Evolutionary conservation across 768 basidiomycete genomes (phyloP).

Genomic region (Xerocomus potaroensis): DNA sequence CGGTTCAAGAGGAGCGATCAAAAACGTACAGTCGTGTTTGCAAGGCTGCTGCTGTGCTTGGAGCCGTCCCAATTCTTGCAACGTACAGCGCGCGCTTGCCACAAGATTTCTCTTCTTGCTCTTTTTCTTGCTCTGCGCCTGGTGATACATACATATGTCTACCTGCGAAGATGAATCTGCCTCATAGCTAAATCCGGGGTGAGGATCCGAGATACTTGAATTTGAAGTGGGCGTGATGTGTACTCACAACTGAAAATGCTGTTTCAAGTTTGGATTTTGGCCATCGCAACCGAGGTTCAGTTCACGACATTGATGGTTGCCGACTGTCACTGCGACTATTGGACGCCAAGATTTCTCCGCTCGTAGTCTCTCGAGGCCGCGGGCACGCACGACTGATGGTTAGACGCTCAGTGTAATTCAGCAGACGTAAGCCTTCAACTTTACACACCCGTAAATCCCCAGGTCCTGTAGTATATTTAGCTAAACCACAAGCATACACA

Average conservation of each 20-base stretch:
- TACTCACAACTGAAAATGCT: conserved; percentile 50
- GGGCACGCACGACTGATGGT: conserved; percentile 35
- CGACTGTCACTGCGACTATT: conserved; percentile 54
- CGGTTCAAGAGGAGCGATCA: neutral
- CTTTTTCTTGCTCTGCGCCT: conserved; percentile 60
- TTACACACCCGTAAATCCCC: conserved; percentile 13
- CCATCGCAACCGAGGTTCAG: conserved; percentile 62
- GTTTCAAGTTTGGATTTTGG: conserved; percentile 63
- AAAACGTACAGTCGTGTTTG: conserved; percentile 41
- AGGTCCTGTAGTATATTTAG: neutral
- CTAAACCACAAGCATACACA: neutral
- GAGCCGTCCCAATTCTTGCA: conserved; percentile 51
- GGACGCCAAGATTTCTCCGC: conserved; percentile 66
- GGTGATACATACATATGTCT: conserved; percentile 55
- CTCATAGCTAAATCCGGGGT: conserved; percentile 33
- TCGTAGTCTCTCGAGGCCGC: conserved; percentile 40
- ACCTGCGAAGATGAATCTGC: conserved; percentile 38
- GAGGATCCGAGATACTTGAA: neutral
- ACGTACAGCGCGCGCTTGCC: conserved; percentile 44
- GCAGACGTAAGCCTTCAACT: too few relatives aligned
- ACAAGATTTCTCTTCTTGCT: conserved; percentile 52
- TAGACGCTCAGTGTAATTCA: neutral
- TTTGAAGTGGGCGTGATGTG: neutral
- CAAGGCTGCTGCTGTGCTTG: conserved; percentile 36
- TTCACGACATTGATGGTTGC: conserved; percentile 50